Evolutionary conservation across 73 alveolate species (phyloP), one percentile per base, ranked within the genome.

Genomic region (Paramecium sonneborni): DNA sequence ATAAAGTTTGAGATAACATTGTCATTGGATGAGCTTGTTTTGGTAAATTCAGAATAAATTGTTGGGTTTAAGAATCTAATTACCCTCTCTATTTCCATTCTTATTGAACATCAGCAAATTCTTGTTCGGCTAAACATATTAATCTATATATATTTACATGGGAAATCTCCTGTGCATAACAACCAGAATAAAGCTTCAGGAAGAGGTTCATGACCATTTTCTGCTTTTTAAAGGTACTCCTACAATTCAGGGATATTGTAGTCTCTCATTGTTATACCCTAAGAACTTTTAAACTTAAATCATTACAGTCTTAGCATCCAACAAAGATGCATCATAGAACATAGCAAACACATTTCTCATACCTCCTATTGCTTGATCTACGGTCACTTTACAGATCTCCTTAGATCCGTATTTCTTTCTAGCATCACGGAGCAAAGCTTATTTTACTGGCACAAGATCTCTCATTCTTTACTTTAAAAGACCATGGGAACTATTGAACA

Each of bases 341-440:
- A 97, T 85, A 43, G 97, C 99, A 39, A 95, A 86, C 95, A 97
- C 93, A 21, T 98, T 97, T 92, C 98, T 88, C 99, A 97, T 97
- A 18, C 99, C 99, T 21, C 99, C 98, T 11, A 96, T 74, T 58
- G 95, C 96, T 69, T 97, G 92, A 72, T 92, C 97, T 9, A 96
- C 97, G 28, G 97, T 94, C 84, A 57, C 79, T 48, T 52, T 28
- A 23, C 94, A 76, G 32, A 88, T 62, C 28, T 69, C 94, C 48
- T 88, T 88, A 11, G 43, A 57, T 38, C 94, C 94, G 44, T 70
- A 88, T 82, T 52, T 44, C 84, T 88, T 62, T 58, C 67, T 88
- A 35, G 70, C 91, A 37, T 88, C 94, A 32, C 76, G 43, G n/a
- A 88, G 87, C 34, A 43, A 57, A 41, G 91, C 91, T 43, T 70